Conservation (phyloP, 2,329 filamentous ascomycete species). For the Leptographium flavum region DNA sequence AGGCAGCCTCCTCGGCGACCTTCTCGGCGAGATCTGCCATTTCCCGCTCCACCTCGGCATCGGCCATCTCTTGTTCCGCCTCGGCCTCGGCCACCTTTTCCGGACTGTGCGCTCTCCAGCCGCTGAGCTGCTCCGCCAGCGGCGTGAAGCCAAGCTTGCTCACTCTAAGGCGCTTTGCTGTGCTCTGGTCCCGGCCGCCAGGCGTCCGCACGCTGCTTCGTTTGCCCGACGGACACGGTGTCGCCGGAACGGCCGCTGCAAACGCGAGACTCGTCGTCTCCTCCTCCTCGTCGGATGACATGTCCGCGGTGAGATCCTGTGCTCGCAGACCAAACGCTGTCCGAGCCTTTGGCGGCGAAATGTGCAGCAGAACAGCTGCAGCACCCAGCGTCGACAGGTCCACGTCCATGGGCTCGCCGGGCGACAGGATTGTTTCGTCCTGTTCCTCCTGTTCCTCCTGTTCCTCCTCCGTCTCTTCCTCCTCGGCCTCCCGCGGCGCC, state of each 20-base stretch:
- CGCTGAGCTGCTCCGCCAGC: slow-evolving; percentile 43
- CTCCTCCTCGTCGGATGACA: slow-evolving; percentile 42
- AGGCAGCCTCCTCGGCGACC: slow-evolving; percentile 22
- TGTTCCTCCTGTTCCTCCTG: neutral
- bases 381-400: slow-evolving; percentile 16
- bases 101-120: slow-evolving; percentile 50
- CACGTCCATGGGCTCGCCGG: slow-evolving; percentile 13
- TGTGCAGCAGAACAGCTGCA: slow-evolving; percentile 2
- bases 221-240: slow-evolving; percentile 23
- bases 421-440: no score
- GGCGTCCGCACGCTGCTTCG: slow-evolving; percentile 10
- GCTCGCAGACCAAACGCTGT: slow-evolving; percentile 30
- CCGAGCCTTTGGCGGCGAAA: slow-evolving; percentile 15
- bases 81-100: slow-evolving; percentile 18
- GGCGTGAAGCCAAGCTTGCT: slow-evolving; percentile 44
- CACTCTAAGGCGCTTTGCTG: slow-evolving; percentile 14
- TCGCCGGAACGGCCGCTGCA: slow-evolving; percentile 21
- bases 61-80: slow-evolving; percentile 12
- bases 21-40: neutral
- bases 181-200: slow-evolving; percentile 10
- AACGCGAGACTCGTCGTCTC: slow-evolving; percentile 14
- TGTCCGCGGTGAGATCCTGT: slow-evolving; percentile 30
- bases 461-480: neutral
- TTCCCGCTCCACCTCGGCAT: slow-evolving; percentile 6
- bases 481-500: neutral